Evolutionary conservation across 2,329 filamentous ascomycete species (phyloP), one percentile per base, ranked within the genome.

Genomic region (Aspergillus pseudoglaucus): DNA sequence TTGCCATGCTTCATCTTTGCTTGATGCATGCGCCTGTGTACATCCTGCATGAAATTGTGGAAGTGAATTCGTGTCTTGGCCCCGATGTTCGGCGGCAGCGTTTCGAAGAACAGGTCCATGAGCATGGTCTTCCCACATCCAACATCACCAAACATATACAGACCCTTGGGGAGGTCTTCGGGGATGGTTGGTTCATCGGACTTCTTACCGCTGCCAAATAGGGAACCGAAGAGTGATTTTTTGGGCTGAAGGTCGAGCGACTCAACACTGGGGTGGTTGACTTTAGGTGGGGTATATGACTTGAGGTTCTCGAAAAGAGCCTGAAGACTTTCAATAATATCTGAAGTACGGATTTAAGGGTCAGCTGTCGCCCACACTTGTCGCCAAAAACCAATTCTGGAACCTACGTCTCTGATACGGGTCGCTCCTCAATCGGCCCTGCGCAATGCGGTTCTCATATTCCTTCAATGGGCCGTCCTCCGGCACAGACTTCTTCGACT

Each of bases 21-120:
- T 64, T 82, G 83, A 73, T 97, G 93, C 60, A 97, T 74, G 51
- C 91, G 80, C 67, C 85, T 89, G 72, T 98, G 93, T 43, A 97
- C 86, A 67, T 95, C 88, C 69, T 97, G 93, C 93, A 98, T 98
- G 75, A 98, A 98, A 68, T 95, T 95, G 75, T 97, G 90, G 71
- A 98, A 98, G 74, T 98, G 93, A 62, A 98, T 96, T 42, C 93
- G 80, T 42, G 85, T 94, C 74, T 95, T 96, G 27, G 83, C 82
- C 48, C 77, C 79, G 55, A 97, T 90, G 50, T 85, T 85, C 14
- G 75, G 67, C 0, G 93, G 93, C 18, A 97, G 75, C 0, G 91
- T 96, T 55, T 97, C 90, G 73, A 90, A 95, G 69, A 97, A 96
- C 44, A 98, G 76, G 65, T 98, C 91, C 93, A 98, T 98, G 64